Evolutionary conservation across 2,329 filamentous ascomycete species (phyloP).

Genomic region (Mollisiaceae sp.): DNA sequence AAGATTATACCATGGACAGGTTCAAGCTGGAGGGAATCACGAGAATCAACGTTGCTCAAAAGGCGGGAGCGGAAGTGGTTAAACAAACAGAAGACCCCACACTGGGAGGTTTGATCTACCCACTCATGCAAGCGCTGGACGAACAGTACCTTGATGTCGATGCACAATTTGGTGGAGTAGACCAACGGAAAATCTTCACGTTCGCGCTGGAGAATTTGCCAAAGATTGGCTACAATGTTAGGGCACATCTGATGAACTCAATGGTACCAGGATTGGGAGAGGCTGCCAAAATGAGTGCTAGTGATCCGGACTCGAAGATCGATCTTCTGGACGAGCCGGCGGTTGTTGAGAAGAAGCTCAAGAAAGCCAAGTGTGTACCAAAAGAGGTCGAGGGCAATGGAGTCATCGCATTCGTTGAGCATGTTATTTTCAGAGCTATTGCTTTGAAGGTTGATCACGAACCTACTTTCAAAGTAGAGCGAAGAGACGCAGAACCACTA

Average conservation of each 20-base stretch:
- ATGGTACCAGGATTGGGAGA: conserved; percentile 87
- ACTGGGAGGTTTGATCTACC: conserved; percentile 78
- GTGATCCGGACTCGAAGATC: conserved; percentile 81
- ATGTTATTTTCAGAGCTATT: conserved; percentile 79
- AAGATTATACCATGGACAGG: conserved; percentile 85
- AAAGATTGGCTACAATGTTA: conserved; percentile 77
- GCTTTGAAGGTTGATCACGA: conserved; percentile 60
- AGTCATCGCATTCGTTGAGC: conserved; percentile 84
- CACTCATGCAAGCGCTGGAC: conserved; percentile 87
- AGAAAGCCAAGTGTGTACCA: conserved; percentile 81
- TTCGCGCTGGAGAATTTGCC: conserved; percentile 85
- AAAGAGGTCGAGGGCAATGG: conserved; percentile 84
- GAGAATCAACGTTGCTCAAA: conserved; percentile 64
- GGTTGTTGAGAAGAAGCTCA: conserved; percentile 78
- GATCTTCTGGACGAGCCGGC: conserved; percentile 86
- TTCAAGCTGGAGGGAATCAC: conserved; percentile 66
- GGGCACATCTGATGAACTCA: conserved; percentile 78
- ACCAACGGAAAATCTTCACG: conserved; percentile 89
- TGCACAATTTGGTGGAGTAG: conserved; percentile 83
- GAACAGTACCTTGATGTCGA: conserved; percentile 84
- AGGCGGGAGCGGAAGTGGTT: conserved; percentile 90
- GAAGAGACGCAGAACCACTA: conserved; percentile 74
- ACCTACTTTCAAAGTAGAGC: conserved; percentile 70
- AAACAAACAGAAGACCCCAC: conserved; percentile 85
- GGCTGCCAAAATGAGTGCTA: conserved; percentile 86